Conservation (phyloP, 2,329 filamentous ascomycete genomes). For the Aspergillus intermedius region DNA sequence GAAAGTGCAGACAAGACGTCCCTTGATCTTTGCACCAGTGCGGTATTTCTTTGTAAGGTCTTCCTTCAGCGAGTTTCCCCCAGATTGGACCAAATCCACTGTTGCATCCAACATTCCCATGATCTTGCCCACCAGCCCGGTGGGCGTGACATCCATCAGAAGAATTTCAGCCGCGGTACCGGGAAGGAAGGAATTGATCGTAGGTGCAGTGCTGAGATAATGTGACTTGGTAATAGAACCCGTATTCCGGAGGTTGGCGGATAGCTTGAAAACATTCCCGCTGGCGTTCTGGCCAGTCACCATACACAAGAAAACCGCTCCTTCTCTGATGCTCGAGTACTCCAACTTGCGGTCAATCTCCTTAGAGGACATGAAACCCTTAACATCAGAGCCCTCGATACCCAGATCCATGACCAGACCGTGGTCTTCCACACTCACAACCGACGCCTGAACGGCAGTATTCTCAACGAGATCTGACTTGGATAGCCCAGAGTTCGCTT, state of each 20-base stretch:
- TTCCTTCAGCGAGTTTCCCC: constrained; percentile 60
- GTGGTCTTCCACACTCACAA: constrained; percentile 90
- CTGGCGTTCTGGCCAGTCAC: constrained; percentile 68
- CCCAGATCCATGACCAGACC: constrained; percentile 91
- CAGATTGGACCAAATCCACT: constrained; percentile 84
- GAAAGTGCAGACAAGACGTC: constrained; percentile 81
- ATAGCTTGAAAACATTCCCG: constrained; percentile 81
- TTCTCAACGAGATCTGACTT: constrained; percentile 68
- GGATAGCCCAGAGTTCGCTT: constrained; percentile 69
- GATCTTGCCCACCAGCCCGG: constrained; percentile 80
- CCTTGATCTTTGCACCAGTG: constrained; percentile 75
- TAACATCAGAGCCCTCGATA: constrained; percentile 59
- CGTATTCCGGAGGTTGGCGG: constrained; percentile 63
- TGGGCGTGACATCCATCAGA: constrained; percentile 64
- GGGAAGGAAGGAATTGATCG: constrained; percentile 82
- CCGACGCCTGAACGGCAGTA: constrained; percentile 75
- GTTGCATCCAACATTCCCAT: constrained; percentile 88
- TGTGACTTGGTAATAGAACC: constrained; percentile 61
- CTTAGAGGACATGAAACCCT: constrained; percentile 78
- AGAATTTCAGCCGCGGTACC: constrained; percentile 85
- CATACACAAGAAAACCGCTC: constrained; percentile 76
- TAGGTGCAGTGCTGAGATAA: constrained; percentile 68
- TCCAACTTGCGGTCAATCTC: constrained; percentile 65
- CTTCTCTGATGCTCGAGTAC: constrained; percentile 67
- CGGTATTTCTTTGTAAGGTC: constrained; percentile 75